Conservation (phyloP, 345 rosid genomes). For the Lepidium aucheri region DNA sequence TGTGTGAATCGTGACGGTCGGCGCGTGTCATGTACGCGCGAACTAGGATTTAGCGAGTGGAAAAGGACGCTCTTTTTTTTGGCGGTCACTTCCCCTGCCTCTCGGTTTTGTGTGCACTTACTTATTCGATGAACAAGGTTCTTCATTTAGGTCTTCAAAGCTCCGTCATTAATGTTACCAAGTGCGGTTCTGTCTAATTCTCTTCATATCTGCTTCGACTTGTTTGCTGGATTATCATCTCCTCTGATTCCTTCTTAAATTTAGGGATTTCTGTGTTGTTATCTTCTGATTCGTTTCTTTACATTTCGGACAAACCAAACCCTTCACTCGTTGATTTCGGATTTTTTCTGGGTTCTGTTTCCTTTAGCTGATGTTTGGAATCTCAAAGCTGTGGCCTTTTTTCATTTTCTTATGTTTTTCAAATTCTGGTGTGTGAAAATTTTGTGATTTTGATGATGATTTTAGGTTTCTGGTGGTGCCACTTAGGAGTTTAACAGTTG, state of each 20-base stretch:
- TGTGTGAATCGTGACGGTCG: not conserved
- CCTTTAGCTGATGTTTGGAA: not conserved
- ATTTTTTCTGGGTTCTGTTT: not conserved
- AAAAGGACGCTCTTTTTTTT: not conserved
- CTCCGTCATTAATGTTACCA: constrained; percentile 28
- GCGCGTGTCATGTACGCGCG: constrained; percentile 5
- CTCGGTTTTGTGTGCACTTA: not conserved
- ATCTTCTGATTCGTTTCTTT: not conserved
- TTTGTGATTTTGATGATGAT: constrained; percentile 1
- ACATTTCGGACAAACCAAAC: not conserved
- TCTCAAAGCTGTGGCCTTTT: constrained; percentile 4
- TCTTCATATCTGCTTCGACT: not conserved
- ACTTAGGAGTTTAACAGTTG: constrained; percentile 28
- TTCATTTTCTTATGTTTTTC: not conserved
- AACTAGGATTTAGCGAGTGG: not conserved
- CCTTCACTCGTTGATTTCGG: not conserved
- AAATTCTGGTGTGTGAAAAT: not conserved
- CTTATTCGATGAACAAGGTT: constrained; percentile 30
- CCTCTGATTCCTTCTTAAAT: not conserved
- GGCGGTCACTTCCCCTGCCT: constrained; percentile 8
- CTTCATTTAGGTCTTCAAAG: constrained; percentile 34
- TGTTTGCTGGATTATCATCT: not conserved
- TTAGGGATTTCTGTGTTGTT: not conserved
- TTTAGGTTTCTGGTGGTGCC: constrained; percentile 40
- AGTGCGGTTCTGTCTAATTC: constrained; percentile 22